Conservation (phyloP, 2,329 filamentous ascomycete genomes). For the Pyrenophora graminea region DNA sequence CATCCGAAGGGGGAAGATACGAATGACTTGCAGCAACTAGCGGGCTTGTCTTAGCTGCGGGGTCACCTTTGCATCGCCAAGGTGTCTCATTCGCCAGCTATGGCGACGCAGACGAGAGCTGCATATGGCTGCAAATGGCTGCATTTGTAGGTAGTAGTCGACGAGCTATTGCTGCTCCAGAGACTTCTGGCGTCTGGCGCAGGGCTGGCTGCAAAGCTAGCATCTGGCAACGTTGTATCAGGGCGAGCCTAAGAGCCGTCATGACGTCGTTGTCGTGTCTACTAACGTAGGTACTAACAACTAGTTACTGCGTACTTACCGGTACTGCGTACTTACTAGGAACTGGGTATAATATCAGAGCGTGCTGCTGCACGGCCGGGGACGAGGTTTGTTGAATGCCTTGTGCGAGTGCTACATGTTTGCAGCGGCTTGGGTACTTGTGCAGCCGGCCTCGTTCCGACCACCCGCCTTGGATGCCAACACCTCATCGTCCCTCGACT, state of each 20-base stretch:
- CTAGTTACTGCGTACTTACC: no score
- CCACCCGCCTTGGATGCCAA: slow-evolving; percentile 11
- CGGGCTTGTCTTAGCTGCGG: slow-evolving; percentile 33
- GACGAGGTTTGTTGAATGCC: slow-evolving; percentile 9
- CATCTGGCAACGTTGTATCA: slow-evolving; percentile 2
- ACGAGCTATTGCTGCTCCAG: slow-evolving; percentile 1
- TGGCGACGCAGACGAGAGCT: slow-evolving; percentile 11
- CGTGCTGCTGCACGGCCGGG: background rate
- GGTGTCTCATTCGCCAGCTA: slow-evolving; percentile 29
- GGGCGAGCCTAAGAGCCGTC: slow-evolving; percentile 1
- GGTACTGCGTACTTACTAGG: no score
- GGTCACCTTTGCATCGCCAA: slow-evolving; percentile 26
- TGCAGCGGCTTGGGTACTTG: slow-evolving; percentile 12
- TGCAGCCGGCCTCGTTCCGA: slow-evolving; percentile 12
- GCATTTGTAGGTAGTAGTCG: slow-evolving; percentile 21
- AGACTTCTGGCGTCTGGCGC: slow-evolving; percentile 6
- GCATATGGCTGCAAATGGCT: slow-evolving; percentile 22
- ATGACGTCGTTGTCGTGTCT: slow-evolving; percentile 7
- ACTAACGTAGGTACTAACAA: no score
- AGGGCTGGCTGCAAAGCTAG: background rate
- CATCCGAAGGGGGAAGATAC: slow-evolving; percentile 34
- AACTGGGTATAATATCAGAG: no score
- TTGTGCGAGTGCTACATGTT: slow-evolving; percentile 14
- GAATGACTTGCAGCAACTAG: slow-evolving; percentile 47
- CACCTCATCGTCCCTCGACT: slow-evolving; percentile 1